phyloP scores from a whole-genome alignment of 495 filamentous ascomycete species.

The Aspergillus ostianus region DNA sequence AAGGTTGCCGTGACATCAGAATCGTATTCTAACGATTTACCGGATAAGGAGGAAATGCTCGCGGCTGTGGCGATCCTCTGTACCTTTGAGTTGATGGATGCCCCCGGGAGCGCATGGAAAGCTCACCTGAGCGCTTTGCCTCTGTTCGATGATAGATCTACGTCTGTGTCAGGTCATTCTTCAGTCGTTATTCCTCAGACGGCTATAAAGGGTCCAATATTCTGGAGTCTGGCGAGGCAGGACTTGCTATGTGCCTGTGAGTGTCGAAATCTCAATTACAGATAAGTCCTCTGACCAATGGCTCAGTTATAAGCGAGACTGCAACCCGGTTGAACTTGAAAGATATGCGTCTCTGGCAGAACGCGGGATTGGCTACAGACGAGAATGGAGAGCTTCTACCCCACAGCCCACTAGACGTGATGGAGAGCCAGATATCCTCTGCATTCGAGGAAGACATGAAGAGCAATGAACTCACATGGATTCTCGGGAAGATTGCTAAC shows the following conservation, averaged over 20 bases:
- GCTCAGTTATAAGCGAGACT: constrained; percentile 22
- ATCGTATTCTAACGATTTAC: background rate
- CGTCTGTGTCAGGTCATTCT: background rate
- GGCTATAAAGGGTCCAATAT: constrained; percentile 18
- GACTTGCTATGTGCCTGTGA: constrained; percentile 25
- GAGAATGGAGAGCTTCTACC: constrained; percentile 14
- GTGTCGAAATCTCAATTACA: background rate
- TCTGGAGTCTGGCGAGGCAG: constrained; percentile 26
- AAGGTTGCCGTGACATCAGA: constrained; percentile 18
- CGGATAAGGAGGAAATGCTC: constrained; percentile 26
- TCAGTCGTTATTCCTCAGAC: constrained; percentile 14
- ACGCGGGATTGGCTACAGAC: constrained; percentile 19
- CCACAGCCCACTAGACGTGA: constrained; percentile 5
- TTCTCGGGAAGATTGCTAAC: constrained; percentile 24
- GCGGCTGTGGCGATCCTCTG: constrained; percentile 26
- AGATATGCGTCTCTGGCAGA: constrained; percentile 23
- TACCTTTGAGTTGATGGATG: constrained; percentile 23
- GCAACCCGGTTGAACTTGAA: constrained; percentile 22
- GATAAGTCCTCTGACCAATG: background rate
- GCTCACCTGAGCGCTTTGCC: constrained; percentile 25
- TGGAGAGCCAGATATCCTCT: constrained; percentile 11
- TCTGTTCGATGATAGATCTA: constrained; percentile 7
- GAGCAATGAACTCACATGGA: constrained; percentile 23
- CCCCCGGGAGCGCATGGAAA: constrained; percentile 23
- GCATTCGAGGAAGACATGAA: constrained; percentile 14